phyloP scores from a whole-genome alignment of 73 alveolate species.

The Loxodes magnus region DNA sequence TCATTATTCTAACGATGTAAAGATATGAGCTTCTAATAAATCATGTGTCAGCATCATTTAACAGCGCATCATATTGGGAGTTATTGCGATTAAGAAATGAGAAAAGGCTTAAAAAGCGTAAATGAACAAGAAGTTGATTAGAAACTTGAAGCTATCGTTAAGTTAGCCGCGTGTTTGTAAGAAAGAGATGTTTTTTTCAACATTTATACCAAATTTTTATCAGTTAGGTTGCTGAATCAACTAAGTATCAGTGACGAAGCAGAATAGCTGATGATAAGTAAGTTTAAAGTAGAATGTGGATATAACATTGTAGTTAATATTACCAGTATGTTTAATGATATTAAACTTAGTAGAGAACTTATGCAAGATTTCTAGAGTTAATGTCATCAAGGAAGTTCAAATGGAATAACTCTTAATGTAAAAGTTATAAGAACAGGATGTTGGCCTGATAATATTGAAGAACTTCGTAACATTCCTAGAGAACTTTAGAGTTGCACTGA shows the following conservation, averaged over 20 bases:
- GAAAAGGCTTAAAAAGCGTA: slow-evolving; percentile 66
- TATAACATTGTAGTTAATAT: slow-evolving; percentile 41
- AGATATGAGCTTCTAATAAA: slow-evolving; percentile 40
- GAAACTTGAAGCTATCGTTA: slow-evolving; percentile 49
- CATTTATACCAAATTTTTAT: slow-evolving; percentile 41
- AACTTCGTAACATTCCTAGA: slow-evolving; percentile 46
- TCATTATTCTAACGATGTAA: slow-evolving; percentile 36
- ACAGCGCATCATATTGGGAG: slow-evolving; percentile 69
- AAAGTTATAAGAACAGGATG: slow-evolving; percentile 50
- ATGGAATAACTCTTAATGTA: slow-evolving; percentile 28
- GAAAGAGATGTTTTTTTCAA: slow-evolving; percentile 52
- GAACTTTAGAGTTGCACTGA: slow-evolving; percentile 23
- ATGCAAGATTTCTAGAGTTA: slow-evolving; percentile 43
- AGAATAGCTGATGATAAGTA: slow-evolving; percentile 55
- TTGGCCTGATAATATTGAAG: slow-evolving; percentile 57
- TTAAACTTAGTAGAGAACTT: slow-evolving; percentile 37
- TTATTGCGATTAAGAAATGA: slow-evolving; percentile 62
- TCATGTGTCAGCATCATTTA: slow-evolving; percentile 45
- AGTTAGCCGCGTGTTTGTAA: slow-evolving; percentile 55
- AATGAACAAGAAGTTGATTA: slow-evolving; percentile 43
- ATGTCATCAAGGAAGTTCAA: slow-evolving; percentile 12
- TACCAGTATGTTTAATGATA: slow-evolving; percentile 68
- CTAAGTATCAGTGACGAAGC: slow-evolving; percentile 40
- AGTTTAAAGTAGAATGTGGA: slow-evolving; percentile 73
- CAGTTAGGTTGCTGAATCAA: slow-evolving; percentile 52